Evolutionary conservation across 169 alveolate genomes (phyloP).

Genomic region (Plasmodium gonderi): DNA sequence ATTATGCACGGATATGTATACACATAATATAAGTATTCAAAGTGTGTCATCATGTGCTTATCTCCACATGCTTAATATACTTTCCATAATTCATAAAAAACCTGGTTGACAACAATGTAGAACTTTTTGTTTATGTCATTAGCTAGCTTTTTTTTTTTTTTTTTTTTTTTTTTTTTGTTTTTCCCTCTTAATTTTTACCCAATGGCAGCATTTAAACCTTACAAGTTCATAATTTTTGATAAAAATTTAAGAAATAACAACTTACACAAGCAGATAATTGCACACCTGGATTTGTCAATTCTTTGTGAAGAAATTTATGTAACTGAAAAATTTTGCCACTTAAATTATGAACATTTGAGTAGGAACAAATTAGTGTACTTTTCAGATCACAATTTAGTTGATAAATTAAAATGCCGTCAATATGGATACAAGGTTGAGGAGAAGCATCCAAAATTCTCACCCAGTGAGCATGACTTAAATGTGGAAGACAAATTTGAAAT

Average conservation of each 20-base stretch:
- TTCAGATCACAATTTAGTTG: conserved; percentile 12
- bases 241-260: conserved; percentile 10
- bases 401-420: neutral
- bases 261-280: conserved; percentile 19
- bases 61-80: neutral
- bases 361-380: conserved; percentile 22
- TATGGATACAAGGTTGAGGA: neutral
- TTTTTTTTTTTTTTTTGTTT: neutral
- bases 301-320: conserved; percentile 62
- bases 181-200: neutral
- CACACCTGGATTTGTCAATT: conserved; percentile 35
- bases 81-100: neutral
- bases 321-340: conserved; percentile 22
- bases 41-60: neutral
- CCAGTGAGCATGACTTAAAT: neutral
- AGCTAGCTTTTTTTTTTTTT: conserved; percentile 1
- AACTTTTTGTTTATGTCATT: neutral
- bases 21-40: no score
- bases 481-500: neutral
- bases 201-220: conserved; percentile 72
- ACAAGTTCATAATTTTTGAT: conserved; percentile 48
- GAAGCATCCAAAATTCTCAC: neutral
- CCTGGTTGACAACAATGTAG: neutral
- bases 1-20: no score
- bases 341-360: conserved; percentile 18